Conservation (phyloP, 2,329 filamentous ascomycete genomes). For the Penicillium brasilianum region DNA sequence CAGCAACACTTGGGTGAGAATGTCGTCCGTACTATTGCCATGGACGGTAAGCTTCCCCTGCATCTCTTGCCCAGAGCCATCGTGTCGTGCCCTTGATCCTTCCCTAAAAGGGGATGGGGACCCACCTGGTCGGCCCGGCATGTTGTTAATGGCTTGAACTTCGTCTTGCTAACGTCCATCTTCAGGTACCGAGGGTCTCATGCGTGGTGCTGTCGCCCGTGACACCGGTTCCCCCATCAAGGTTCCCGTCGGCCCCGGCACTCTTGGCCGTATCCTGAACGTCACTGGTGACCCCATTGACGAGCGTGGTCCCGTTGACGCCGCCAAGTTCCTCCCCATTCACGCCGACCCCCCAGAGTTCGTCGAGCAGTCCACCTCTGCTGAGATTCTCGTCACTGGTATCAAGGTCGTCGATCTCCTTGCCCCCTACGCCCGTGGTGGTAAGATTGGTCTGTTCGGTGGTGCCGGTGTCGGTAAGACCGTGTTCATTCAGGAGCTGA, state of each 20-base stretch:
- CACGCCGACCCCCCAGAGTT: constrained; percentile 93
- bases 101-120: constrained; percentile 21
- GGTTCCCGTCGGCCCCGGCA: constrained; percentile 91
- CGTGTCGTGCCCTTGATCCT: constrained; percentile 27
- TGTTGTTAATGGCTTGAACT: constrained; percentile 8
- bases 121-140: constrained; percentile 24
- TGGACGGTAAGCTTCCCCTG: constrained; percentile 78
- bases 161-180: constrained; percentile 26
- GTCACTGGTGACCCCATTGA: constrained; percentile 99
- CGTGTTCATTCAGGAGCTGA: constrained; percentile 99
- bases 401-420: constrained; percentile 99
- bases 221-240: constrained; percentile 96
- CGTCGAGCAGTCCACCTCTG: constrained; percentile 92
- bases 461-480: constrained; percentile 99
- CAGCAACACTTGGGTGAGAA: constrained; percentile 99
- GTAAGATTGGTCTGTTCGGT: constrained; percentile 99
- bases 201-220: constrained; percentile 81
- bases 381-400: constrained; percentile 97
- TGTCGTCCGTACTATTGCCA: constrained; percentile 99
- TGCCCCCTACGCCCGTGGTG: constrained; percentile 99
- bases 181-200: constrained; percentile 97
- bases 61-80: constrained; percentile 23
- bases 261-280: constrained; percentile 99
- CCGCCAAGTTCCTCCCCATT: constrained; percentile 83
- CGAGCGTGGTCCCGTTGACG: constrained; percentile 98